Percentiles rank a stretch among this genome's conserved stretches.
Conservation (phyloP, 148 eudicot genomes). For the Gaultheria prostrata region DNA sequence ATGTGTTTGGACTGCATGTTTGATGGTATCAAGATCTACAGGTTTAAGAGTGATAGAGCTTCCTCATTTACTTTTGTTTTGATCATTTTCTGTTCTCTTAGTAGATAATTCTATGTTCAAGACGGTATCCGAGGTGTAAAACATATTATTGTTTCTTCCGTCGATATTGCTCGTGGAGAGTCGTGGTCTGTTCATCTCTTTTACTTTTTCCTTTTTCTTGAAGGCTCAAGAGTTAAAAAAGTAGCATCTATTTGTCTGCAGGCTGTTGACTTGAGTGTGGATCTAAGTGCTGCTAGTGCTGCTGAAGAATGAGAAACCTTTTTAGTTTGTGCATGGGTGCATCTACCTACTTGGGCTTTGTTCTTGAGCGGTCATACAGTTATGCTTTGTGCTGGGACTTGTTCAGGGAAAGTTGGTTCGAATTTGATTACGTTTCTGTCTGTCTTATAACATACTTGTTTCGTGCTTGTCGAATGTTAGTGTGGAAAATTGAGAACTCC, state of each 20-base stretch:
- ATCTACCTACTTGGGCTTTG: not conserved
- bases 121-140: not conserved
- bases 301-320: constrained; percentile 70
- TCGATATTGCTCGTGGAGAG: not conserved
- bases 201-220: not conserved
- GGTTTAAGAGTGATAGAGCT: not conserved
- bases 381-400: not conserved
- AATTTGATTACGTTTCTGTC: not conserved
- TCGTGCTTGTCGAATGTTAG: not conserved
- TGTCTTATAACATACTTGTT: not conserved
- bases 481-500: not conserved
- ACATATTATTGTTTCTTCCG: not conserved
- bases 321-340: not conserved
- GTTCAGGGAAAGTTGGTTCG: not conserved
- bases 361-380: not conserved
- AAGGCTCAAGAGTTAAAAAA: not conserved
- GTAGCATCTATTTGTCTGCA: constrained; percentile 21
- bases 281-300: constrained; percentile 92
- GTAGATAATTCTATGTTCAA: not conserved
- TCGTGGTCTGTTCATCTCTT: not conserved
- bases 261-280: constrained; percentile 89
- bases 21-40: not conserved
- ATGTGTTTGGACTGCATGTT: not conserved
- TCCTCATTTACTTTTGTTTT: not conserved
- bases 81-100: not conserved